Evolutionary conservation across 2,329 filamentous ascomycete genomes (phyloP).

Genomic region (Atkinsonella texensis): DNA sequence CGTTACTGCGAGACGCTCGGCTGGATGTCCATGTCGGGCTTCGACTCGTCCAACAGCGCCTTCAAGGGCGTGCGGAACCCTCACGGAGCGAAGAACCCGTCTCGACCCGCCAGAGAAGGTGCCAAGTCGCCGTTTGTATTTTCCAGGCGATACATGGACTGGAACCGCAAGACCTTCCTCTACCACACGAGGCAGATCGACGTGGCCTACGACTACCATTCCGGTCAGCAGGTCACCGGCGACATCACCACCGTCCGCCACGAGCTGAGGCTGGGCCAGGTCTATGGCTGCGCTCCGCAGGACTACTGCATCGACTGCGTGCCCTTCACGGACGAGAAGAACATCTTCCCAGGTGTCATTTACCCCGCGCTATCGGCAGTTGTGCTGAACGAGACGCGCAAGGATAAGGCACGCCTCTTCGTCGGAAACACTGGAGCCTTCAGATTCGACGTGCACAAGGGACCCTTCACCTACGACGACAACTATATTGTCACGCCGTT

Average conservation of each 20-base stretch:
- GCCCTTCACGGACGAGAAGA: conserved; percentile 37
- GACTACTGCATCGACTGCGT: conserved; percentile 47
- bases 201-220: conserved; percentile 34
- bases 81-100: conserved; percentile 24
- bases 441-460: conserved; percentile 50
- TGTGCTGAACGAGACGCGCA: conserved; percentile 40
- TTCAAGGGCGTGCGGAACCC: conserved; percentile 24
- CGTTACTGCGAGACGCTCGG: conserved; percentile 58
- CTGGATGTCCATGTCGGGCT: conserved; percentile 52
- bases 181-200: conserved; percentile 46
- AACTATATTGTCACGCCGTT: conserved; percentile 46
- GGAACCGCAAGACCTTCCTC: conserved; percentile 53
- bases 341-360: conserved; percentile 40
- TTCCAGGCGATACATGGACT: conserved; percentile 54
- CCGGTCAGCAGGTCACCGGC: conserved; percentile 32
- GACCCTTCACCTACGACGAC: conserved; percentile 44
- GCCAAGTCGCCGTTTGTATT: conserved; percentile 31
- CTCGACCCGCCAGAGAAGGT: conserved; percentile 25
- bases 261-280: conserved; percentile 39
- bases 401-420: conserved; percentile 39
- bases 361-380: conserved; percentile 35
- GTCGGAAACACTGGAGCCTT: conserved; percentile 49
- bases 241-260: conserved; percentile 39
- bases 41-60: conserved; percentile 34
- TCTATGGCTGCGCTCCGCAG: conserved; percentile 48